phyloP scores from a whole-genome alignment of 176 grass and related monocot genomes.

The Ampelocalamus luodianensis region DNA sequence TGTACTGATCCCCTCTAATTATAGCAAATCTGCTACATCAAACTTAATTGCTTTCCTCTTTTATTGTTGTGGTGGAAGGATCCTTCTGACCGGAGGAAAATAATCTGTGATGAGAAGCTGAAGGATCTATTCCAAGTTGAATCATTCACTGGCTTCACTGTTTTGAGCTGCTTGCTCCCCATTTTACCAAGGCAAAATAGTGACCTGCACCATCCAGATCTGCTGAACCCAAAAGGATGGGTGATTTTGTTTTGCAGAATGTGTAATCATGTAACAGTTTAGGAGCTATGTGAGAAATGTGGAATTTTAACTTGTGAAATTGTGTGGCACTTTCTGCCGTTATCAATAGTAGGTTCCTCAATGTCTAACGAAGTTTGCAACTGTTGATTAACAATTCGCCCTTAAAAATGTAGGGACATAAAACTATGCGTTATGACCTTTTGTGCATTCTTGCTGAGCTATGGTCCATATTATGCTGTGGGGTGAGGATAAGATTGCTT shows the following conservation, averaged over 20 bases:
- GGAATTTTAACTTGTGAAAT: slow-evolving; percentile 40
- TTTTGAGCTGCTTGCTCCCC: slow-evolving; percentile 82
- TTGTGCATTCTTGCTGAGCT: slow-evolving; percentile 12
- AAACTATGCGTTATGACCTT: neutral
- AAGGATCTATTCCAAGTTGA: too few species aligned
- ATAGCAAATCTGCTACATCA: slow-evolving; percentile 11
- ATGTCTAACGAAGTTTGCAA: slow-evolving; percentile 26
- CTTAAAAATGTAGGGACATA: slow-evolving; percentile 19
- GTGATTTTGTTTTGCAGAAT: slow-evolving; percentile 64
- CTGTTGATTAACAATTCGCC: slow-evolving; percentile 20
- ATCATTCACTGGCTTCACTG: too few species aligned
- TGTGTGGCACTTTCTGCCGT: slow-evolving; percentile 4
- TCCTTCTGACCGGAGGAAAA: too few species aligned
- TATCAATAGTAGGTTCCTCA: slow-evolving; percentile 45
- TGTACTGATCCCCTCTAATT: slow-evolving; percentile 21
- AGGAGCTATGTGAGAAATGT: slow-evolving; percentile 41
- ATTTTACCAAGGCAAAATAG: slow-evolving; percentile 80
- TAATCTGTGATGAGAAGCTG: too few species aligned
- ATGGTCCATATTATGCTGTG: slow-evolving; percentile 13
- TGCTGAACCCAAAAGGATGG: slow-evolving; percentile 52
- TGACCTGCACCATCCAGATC: slow-evolving; percentile 42
- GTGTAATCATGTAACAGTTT: slow-evolving; percentile 50
- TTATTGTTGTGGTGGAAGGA: too few species aligned
- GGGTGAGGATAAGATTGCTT: slow-evolving; percentile 36
- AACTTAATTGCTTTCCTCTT: slow-evolving; percentile 27